A percentile compares a stretch with the other conserved stretches of the same genome.
These are phyloP conservation scores for Thalassiosira hispida DNA, from an alignment of 352 stramenopile species.

Conservation along the genomic window DNA sequence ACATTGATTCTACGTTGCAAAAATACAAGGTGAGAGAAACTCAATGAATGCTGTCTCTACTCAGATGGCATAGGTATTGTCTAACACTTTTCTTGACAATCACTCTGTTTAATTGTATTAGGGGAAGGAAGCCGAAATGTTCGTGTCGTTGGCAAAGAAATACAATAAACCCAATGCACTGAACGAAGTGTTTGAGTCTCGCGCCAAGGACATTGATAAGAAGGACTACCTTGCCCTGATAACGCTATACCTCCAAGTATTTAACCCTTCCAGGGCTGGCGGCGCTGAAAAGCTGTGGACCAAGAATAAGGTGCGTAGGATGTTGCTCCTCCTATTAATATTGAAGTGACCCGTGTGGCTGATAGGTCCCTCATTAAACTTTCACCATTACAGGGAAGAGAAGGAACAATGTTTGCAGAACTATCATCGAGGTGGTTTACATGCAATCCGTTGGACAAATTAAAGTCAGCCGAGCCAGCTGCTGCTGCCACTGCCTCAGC, in stretches of 20 bases:
- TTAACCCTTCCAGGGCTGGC: constrained; percentile 69
- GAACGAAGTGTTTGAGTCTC: constrained; percentile 55
- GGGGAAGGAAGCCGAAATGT: constrained; percentile 67
- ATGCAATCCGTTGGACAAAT: constrained; percentile 51
- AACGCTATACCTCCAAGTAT: constrained; percentile 74
- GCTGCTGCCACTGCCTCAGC: constrained; percentile 1
- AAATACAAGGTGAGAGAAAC: constrained; percentile 56
- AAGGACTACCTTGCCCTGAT: constrained; percentile 52
- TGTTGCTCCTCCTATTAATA: neutral
- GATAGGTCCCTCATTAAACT: neutral
- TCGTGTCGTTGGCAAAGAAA: constrained; percentile 62
- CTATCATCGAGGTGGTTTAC: constrained; percentile 59
- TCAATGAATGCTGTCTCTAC: neutral
- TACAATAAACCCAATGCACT: constrained; percentile 59
- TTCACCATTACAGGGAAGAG: constrained; percentile 45
- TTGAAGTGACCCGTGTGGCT: neutral
- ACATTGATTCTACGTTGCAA: constrained; percentile 42
- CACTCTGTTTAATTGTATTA: constrained; percentile 15
- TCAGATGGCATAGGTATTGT: too few relatives aligned
- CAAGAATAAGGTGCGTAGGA: constrained; percentile 52
- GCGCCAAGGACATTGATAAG: constrained; percentile 34
- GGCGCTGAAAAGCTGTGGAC: constrained; percentile 37
- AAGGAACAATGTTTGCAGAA: constrained; percentile 57
- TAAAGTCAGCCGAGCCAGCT: neutral
- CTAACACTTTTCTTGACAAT: neutral